A percentile compares a stretch with the other conserved stretches of the same genome.
Conservation (phyloP, 805 yeast species). For the Kluyveromyces dobzhanskii region DNA sequence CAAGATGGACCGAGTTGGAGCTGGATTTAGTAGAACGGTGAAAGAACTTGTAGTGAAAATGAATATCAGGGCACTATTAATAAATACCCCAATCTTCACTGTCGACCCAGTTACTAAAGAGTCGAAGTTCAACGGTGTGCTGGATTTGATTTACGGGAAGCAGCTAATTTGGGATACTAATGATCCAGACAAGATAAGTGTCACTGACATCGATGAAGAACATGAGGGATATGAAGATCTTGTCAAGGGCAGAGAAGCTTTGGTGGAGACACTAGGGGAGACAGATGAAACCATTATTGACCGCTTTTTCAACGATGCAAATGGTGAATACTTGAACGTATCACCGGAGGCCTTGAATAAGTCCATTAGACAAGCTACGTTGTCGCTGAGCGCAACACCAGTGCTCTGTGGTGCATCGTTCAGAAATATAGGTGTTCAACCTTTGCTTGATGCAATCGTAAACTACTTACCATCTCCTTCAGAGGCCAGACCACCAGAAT, state of each 20-base stretch:
- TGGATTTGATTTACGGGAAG: slow-evolving; percentile 50
- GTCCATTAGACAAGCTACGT: slow-evolving; percentile 59
- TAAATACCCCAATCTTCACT: slow-evolving; percentile 71
- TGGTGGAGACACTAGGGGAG: slow-evolving; percentile 79
- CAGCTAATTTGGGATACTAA: slow-evolving; percentile 38
- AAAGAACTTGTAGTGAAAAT: slow-evolving; percentile 72
- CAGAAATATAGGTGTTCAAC: slow-evolving; percentile 89
- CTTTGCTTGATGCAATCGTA: slow-evolving; percentile 75
- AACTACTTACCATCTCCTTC: slow-evolving; percentile 76
- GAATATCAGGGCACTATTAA: slow-evolving; percentile 61
- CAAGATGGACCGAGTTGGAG: slow-evolving; percentile 95
- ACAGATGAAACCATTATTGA: slow-evolving; percentile 71
- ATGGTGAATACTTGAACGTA: slow-evolving; percentile 54
- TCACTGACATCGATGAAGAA: slow-evolving; percentile 49
- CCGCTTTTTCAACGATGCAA: slow-evolving; percentile 64
- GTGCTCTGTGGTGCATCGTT: slow-evolving; percentile 91
- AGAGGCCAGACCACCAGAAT: slow-evolving; percentile 52
- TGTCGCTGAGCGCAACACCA: slow-evolving; percentile 55
- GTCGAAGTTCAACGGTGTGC: slow-evolving; percentile 42
- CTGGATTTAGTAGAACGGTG: slow-evolving; percentile 87
- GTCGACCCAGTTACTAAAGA: slow-evolving; percentile 26
- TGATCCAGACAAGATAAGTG: slow-evolving; percentile 19
- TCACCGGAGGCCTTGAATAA: slow-evolving; percentile 43
- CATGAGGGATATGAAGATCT: slow-evolving; percentile 40
- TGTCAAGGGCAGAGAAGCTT: slow-evolving; percentile 54